A percentile compares a stretch with the other conserved stretches of the same genome.
phyloP scores from a whole-genome alignment of 352 stramenopile species.

The Thraustochytrium striatum region DNA sequence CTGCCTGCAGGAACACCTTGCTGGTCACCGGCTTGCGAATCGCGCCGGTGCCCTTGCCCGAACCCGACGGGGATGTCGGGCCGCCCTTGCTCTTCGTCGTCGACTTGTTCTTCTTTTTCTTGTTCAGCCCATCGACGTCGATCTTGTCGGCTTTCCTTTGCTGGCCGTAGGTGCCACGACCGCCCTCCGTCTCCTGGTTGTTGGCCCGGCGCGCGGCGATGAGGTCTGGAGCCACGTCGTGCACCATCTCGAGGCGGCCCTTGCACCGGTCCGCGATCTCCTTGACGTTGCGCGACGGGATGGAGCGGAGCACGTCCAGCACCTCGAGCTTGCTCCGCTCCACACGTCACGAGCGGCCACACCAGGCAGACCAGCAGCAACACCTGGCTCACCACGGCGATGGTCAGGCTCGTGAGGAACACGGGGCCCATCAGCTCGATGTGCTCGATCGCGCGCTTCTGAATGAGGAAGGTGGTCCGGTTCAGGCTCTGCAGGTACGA shows the following conservation, averaged over 20 bases:
- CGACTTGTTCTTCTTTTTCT: neutral
- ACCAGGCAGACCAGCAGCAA: slow-evolving; percentile 3
- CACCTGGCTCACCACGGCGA: neutral
- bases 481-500: slow-evolving; percentile 33
- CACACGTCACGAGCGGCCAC: neutral
- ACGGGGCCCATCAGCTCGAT: neutral
- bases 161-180: too few species aligned
- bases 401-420: neutral
- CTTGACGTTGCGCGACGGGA: neutral
- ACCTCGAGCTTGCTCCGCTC: slow-evolving; percentile 46
- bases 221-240: slow-evolving; percentile 15
- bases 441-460: neutral
- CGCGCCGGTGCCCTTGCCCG: too few species aligned
- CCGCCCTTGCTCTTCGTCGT: neutral
- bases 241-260: slow-evolving; percentile 4
- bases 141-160: neutral
- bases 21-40: too few species aligned
- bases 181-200: too few species aligned
- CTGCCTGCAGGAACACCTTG: too few species aligned
- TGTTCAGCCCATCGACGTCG: neutral
- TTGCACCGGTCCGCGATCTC: slow-evolving; percentile 15
- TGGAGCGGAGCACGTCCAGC: slow-evolving; percentile 16
- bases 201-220: too few species aligned
- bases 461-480: slow-evolving; percentile 3
- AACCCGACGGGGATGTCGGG: too few species aligned